These are phyloP conservation scores for Rhododendron ovatum DNA, from an alignment of 148 eudicot genomes.

Conservation along the genomic window DNA sequence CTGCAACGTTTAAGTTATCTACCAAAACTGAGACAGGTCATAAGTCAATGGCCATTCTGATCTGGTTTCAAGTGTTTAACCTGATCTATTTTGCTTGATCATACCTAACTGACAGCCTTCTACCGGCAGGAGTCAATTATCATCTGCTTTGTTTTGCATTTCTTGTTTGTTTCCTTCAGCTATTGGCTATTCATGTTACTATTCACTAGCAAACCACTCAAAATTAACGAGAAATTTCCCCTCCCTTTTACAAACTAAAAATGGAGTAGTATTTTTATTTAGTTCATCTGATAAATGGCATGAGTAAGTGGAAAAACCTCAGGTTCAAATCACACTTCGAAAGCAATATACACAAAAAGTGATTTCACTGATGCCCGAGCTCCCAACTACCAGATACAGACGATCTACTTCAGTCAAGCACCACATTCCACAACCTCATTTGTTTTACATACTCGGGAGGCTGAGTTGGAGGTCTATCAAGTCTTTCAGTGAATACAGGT, in stretches of 20 bases:
- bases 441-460: background rate
- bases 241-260: background rate
- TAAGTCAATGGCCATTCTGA: background rate
- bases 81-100: background rate
- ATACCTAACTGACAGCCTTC: background rate
- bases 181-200: background rate
- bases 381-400: background rate
- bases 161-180: background rate
- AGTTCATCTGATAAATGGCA: background rate
- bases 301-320: background rate
- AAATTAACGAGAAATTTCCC: background rate
- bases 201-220: background rate
- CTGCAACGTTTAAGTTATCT: background rate
- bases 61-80: background rate
- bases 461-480: background rate
- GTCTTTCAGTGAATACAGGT: background rate
- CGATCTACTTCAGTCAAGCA: background rate
- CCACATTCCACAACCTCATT: background rate
- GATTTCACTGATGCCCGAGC: background rate
- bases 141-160: background rate
- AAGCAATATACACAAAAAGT: background rate
- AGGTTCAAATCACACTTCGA: background rate
- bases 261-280: background rate
- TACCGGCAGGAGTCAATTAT: background rate
- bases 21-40: background rate